Conservation (phyloP, 2,329 filamentous ascomycete species). For the Alternaria brassicicola region DNA sequence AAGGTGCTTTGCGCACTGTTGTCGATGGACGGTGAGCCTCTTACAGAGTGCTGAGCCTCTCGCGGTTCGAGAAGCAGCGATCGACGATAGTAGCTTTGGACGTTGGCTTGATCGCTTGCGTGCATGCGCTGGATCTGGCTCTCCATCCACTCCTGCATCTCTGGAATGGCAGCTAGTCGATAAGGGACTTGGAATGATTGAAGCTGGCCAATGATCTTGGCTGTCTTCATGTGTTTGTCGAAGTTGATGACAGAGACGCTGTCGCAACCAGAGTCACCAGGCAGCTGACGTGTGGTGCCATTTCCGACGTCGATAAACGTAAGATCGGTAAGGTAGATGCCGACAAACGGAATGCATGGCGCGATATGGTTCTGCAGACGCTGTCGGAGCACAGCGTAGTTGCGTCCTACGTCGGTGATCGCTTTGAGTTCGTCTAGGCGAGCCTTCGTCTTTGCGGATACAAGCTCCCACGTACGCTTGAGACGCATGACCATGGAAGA, state of each 20-base stretch:
- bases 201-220: constrained; percentile 92
- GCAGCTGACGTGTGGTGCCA: constrained; percentile 78
- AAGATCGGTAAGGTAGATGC: constrained; percentile 94
- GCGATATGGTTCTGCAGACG: constrained; percentile 85
- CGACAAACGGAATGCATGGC: constrained; percentile 92
- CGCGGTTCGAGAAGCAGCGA: constrained; percentile 83
- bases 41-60: constrained; percentile 51
- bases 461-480: constrained; percentile 87
- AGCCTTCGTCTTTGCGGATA: constrained; percentile 82
- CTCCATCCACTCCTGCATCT: constrained; percentile 93
- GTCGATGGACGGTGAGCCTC: constrained; percentile 36
- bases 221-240: constrained; percentile 93
- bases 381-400: constrained; percentile 84
- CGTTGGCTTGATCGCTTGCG: constrained; percentile 64
- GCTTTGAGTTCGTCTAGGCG: constrained; percentile 77
- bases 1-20: constrained; percentile 33
- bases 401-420: constrained; percentile 88
- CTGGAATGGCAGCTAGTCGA: constrained; percentile 77
- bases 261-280: constrained; percentile 62
- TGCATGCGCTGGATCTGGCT: constrained; percentile 79
- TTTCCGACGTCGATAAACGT: constrained; percentile 97
- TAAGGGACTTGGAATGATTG: constrained; percentile 97
- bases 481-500: constrained; percentile 88
- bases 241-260: constrained; percentile 90
- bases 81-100: constrained; percentile 77